A percentile compares a stretch with the other conserved stretches of the same genome.
phyloP scores from a whole-genome alignment of 2,329 filamentous ascomycete genomes.

The Pyrenophora teres region DNA sequence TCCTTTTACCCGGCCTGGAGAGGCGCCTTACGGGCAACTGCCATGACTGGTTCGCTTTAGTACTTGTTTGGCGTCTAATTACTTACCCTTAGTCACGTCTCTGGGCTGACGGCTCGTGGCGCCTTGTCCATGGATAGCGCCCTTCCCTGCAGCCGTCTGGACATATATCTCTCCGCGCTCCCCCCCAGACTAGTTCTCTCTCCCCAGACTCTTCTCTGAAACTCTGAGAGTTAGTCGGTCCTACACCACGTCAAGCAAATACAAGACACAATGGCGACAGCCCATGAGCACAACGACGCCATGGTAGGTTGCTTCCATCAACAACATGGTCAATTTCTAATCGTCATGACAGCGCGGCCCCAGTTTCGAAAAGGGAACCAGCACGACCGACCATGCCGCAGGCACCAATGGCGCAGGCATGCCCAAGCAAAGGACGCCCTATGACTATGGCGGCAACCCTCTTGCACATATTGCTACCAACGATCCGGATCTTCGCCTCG shows the following conservation, averaged over 20 bases:
- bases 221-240: conserved; percentile 2
- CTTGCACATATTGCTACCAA: conserved; percentile 57
- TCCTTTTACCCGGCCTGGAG: conserved; percentile 44
- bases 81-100: conserved; percentile 25
- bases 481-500: conserved; percentile 52
- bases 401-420: conserved; percentile 27
- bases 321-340: conserved; percentile 10
- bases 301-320: conserved; percentile 28
- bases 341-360: conserved; percentile 24
- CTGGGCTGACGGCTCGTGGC: conserved; percentile 37
- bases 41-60: conserved; percentile 37
- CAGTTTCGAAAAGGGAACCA: conserved; percentile 38
- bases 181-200: conserved; percentile 35
- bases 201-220: conserved; percentile 26
- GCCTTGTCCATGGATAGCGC: conserved; percentile 36
- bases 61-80: conserved; percentile 39
- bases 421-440: conserved; percentile 51
- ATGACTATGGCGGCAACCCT: conserved; percentile 59
- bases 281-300: conserved; percentile 43
- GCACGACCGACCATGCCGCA: conserved; percentile 48
- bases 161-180: conserved; percentile 42
- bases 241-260: conserved; percentile 1
- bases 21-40: conserved; percentile 33
- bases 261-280: conserved; percentile 49
- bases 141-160: conserved; percentile 27